Base-by-base conservation (phyloP, 768 basidiomycete genomes). In the Boletus eberwhitei region DNA sequence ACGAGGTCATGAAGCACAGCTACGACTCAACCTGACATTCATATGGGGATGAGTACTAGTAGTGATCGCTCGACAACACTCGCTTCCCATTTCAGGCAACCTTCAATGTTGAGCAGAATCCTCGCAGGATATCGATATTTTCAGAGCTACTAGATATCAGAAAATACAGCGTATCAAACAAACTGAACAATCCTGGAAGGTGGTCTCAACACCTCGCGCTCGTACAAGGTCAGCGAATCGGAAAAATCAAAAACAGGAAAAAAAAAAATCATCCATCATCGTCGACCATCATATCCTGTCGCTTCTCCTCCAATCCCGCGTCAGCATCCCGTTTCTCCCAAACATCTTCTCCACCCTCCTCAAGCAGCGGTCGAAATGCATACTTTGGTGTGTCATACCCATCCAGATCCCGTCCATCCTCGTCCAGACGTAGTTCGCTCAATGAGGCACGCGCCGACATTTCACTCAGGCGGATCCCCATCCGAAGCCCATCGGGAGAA, bases 401-500 rank as follows among this genome's bases (percentile, higher is more conserved):
- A 12, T 52, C 48, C 3, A 21, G 34, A 24, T 46, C 47, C 13
- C 37, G 37, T 26, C 42, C 49, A 8, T 57, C 64, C 34, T 61
- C 64, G 38, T 72, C 69, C 19, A 70, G 45, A 29, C 61, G 62
- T 8, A 70, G 39, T 34, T 70, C 70, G 37, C 69, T 69, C 58
- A 70, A 55, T n/a, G 68, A 70, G 2, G 68, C 48, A 11, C 68
- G 64, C 21, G 68, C 60, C 4, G 70, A 65, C 51, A 64, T 53
- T 35, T 71, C 69, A 12, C 63, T 48, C 19, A 68, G 41, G 1
- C 55, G 68, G 21, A 71, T 61, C 3, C 55, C 68, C 59, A 45
- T 62, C 26, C 58, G 58, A n/a, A 69, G 53, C 17, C 50, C 61
- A 41, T 72, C 71, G 1, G 68, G 59, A 21, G 59, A 67, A 1